phyloP scores from a whole-genome alignment of 108 stramenopile species.

The Asterionellopsis glacialis region DNA sequence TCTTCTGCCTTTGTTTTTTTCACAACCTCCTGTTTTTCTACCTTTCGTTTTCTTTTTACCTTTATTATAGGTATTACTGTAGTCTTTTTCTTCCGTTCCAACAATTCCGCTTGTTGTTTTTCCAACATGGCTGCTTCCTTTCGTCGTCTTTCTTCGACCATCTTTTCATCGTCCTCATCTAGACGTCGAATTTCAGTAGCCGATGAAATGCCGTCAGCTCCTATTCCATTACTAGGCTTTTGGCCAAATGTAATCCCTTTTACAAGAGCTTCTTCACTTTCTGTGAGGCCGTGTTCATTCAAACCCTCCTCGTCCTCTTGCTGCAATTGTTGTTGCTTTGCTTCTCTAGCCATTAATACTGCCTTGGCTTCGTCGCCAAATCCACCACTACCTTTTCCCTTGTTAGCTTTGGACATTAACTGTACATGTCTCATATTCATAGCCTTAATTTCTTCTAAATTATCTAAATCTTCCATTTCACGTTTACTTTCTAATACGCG shows the following conservation, averaged over 20 bases:
- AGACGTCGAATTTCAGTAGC: conserved; percentile 25
- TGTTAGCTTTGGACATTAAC: conserved; percentile 32
- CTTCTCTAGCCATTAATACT: conserved; percentile 53
- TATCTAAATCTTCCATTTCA: conserved; percentile 94
- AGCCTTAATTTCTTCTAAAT: conserved; percentile 90
- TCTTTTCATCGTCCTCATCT: conserved; percentile 60
- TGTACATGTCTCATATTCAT: conserved; percentile 76
- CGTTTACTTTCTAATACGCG: conserved; percentile 90
- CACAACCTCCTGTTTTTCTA: conserved; percentile 11
- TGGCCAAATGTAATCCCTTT: conserved; percentile 68
- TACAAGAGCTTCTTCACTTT: conserved; percentile 70
- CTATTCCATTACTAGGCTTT: not conserved
- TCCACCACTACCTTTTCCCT: conserved; percentile 15
- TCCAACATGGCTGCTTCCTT: conserved; percentile 37
- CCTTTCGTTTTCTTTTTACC: conserved; percentile 34
- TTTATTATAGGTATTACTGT: conserved; percentile 33
- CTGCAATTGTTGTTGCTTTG: conserved; percentile 11
- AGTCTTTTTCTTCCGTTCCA: conserved; percentile 15
- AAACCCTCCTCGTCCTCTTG: conserved; percentile 29
- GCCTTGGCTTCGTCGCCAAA: conserved; percentile 44
- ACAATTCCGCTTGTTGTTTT: conserved; percentile 23
- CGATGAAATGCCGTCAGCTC: too few relatives aligned
- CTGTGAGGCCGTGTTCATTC: conserved; percentile 64
- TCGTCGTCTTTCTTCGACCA: conserved; percentile 48
- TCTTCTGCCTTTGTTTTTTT: conserved; percentile 2